A percentile compares a stretch with the other conserved stretches of the same genome.
These are phyloP conservation scores for Rhizoclosmatium sp. DNA, from an alignment of 192 early-diverging fungal species.

Conservation along the genomic window DNA sequence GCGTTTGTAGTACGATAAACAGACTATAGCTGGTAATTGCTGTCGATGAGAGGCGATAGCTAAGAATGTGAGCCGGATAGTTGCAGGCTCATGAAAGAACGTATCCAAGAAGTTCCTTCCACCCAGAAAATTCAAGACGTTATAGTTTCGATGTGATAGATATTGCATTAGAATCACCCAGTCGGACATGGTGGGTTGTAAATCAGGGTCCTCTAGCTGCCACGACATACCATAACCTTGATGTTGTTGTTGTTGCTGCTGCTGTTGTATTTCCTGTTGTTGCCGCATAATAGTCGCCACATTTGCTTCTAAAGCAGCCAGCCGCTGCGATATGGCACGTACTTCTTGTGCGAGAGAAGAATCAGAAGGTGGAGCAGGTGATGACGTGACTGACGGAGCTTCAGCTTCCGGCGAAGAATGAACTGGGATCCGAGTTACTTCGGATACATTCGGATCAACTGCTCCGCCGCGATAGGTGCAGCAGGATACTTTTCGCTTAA, in stretches of 20 bases:
- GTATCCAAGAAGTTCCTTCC: not conserved
- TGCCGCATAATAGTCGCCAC: not conserved
- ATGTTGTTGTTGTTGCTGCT: no score
- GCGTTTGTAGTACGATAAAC: not conserved
- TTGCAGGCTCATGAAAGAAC: slow-evolving; percentile 14
- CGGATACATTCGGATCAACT: no score
- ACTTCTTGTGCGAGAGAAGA: not conserved
- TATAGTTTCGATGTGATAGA: not conserved
- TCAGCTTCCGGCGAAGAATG: no score
- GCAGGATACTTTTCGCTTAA: slow-evolving; percentile 4
- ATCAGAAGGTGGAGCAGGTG: not conserved
- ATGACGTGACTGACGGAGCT: not conserved
- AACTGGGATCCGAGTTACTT: no score
- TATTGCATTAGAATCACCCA: slow-evolving; percentile 16
- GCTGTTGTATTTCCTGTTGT: not conserved
- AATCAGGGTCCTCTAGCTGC: slow-evolving; percentile 17
- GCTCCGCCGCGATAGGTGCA: not conserved
- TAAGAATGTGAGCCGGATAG: slow-evolving; percentile 19
- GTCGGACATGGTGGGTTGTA: slow-evolving; percentile 9
- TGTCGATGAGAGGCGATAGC: slow-evolving; percentile 8
- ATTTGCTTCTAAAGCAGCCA: not conserved
- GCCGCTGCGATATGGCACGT: not conserved
- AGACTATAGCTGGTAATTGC: not conserved
- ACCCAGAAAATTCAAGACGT: not conserved
- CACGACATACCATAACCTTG: not conserved